phyloP scores from a whole-genome alignment of 2,329 filamentous ascomycete genomes.

The Xylariomycetidae sp. region DNA sequence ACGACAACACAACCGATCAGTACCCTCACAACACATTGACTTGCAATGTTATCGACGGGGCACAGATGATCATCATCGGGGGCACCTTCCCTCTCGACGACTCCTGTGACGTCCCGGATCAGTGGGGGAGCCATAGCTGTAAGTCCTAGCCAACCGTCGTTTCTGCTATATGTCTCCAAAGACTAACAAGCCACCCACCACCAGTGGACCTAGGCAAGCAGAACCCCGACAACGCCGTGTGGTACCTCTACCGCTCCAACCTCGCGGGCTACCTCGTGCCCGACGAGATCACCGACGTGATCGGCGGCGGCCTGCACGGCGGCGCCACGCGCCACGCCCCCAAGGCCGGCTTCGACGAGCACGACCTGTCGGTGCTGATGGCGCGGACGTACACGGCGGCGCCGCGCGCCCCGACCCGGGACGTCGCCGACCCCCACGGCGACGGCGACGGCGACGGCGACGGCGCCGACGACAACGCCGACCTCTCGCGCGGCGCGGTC shows the following conservation, averaged over 20 bases:
- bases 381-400: slow-evolving; percentile 40
- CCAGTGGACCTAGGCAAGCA: slow-evolving; percentile 47
- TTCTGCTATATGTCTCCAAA: too few species aligned
- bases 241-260: slow-evolving; percentile 45
- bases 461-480: slow-evolving; percentile 5
- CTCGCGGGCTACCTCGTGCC: slow-evolving; percentile 50
- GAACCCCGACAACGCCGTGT: slow-evolving; percentile 38
- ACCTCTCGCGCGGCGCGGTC: slow-evolving; percentile 29
- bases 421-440: slow-evolving; percentile 3
- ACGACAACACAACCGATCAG: slow-evolving; percentile 29
- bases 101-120: slow-evolving; percentile 45
- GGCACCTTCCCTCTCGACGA: slow-evolving; percentile 46
- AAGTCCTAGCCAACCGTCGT: too few species aligned
- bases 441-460: slow-evolving; percentile 23
- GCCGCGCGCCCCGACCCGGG: slow-evolving; percentile 44
- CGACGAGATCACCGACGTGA: slow-evolving; percentile 38
- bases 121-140: slow-evolving; percentile 52
- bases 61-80: slow-evolving; percentile 59
- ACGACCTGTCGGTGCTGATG: slow-evolving; percentile 49
- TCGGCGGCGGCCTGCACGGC: slow-evolving; percentile 46
- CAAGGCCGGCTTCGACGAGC: slow-evolving; percentile 42
- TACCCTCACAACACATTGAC: slow-evolving; percentile 49
- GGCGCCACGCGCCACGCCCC: slow-evolving; percentile 48
- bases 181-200: too few species aligned
- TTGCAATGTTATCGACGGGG: slow-evolving; percentile 50